A percentile compares a stretch with the other conserved stretches of the same genome.
These are phyloP conservation scores for Mitragyna speciosa DNA, from an alignment of 257 asterid species.

Conservation along the genomic window DNA sequence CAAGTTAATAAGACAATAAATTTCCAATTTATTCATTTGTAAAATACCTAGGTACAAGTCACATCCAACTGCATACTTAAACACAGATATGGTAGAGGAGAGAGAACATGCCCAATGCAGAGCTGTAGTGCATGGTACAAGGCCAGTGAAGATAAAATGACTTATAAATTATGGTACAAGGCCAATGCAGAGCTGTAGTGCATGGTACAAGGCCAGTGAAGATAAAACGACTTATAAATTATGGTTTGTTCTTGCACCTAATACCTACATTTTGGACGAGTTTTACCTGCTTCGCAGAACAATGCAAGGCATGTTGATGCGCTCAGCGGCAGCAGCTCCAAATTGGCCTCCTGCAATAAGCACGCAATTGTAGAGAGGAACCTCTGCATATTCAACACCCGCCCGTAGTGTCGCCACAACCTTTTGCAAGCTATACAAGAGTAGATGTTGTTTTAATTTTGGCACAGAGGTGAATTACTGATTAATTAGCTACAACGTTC, in stretches of 20 bases:
- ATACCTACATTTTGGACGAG: neutral
- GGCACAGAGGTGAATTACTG: neutral
- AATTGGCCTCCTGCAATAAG: slow-evolving; percentile 83
- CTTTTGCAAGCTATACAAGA: slow-evolving; percentile 54
- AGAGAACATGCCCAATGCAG: neutral
- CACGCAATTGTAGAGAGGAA: slow-evolving; percentile 58
- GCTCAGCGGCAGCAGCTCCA: slow-evolving; percentile 82
- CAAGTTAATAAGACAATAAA: too few relatives aligned
- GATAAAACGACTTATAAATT: neutral
- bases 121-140: neutral
- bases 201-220: neutral
- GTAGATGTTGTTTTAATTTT: neutral
- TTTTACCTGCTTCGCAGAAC: slow-evolving; percentile 92
- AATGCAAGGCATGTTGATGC: slow-evolving; percentile 76
- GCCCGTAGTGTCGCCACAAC: slow-evolving; percentile 80
- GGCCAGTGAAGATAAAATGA: neutral
- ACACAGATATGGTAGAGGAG: neutral
- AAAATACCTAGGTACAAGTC: neutral
- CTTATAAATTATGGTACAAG: too few relatives aligned
- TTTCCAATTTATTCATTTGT: neutral
- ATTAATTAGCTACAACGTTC: neutral
- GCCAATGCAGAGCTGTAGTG: neutral
- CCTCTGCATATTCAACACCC: slow-evolving; percentile 70
- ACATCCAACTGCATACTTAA: too few relatives aligned
- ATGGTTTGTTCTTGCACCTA: neutral